Base-by-base conservation (phyloP, 805 yeast species). In the Saturnispora sekii region DNA sequence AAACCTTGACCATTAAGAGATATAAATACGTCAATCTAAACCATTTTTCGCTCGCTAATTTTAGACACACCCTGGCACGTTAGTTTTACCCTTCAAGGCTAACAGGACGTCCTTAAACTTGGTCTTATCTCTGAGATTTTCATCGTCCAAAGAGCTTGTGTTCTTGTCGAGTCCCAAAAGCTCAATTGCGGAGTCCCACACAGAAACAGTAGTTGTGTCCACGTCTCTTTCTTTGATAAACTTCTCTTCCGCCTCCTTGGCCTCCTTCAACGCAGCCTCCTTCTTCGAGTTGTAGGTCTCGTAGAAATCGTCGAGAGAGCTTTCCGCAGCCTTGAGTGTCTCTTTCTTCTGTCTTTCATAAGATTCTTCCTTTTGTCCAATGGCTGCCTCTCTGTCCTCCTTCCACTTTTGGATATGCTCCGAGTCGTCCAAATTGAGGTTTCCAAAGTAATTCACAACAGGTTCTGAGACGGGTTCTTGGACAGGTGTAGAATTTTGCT, bases 271-370 rank as follows among this genome's bases (percentile, higher is more conserved):
- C 42, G 79, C 76, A 52, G 74, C 74, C 43, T 86, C 90, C 63
- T 79, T 83, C 68, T 89, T 89, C 59, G 73, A 70, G 67, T 86
- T 88, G 71, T 90, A 90, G 59, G 81, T 81, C 55, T 86, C 95
- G 64, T 90, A 90, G 63, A 90, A 90, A 51, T 84, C 95, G 61
- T 90, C 96, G 57, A 88, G 77, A 44, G 87, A 80, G 60, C 79
- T 78, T 57, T 77, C 76, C 9, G 97, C 97, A 50, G 81, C 81
- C 42, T 76, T 74, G 45, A 82, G 74, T 47, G 87, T 72, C 48
- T 79, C 86, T 29, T 68, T 68, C 58, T 82, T 76, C 61, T 77
- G 83, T 53, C 76, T 68, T 16, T 67, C 68, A 54, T 83, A 81
- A 51, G 76, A 77, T 53, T 74, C 80, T 58, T 90, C 97, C 59